phyloP scores from a whole-genome alignment of 495 filamentous ascomycete genomes.

The Penicillium pancosmium region DNA sequence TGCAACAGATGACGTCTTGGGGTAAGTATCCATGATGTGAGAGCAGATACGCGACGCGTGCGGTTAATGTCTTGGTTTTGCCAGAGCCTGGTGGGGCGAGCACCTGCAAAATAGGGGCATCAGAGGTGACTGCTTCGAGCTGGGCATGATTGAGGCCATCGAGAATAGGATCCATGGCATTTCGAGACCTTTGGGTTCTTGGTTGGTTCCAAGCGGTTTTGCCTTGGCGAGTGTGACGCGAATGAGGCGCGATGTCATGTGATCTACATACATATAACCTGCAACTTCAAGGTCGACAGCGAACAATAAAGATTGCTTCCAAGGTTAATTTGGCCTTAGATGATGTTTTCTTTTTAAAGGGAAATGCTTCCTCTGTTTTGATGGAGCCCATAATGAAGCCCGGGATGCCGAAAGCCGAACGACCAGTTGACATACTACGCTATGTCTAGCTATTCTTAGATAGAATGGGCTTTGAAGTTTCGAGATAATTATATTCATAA shows the following conservation, averaged over 20 bases:
- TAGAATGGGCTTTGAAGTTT: background rate
- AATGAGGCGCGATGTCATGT: conserved; percentile 36
- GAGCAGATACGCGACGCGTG: conserved; percentile 93
- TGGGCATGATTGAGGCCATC: conserved; percentile 83
- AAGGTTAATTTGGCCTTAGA: no score
- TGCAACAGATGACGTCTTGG: conserved; percentile 94
- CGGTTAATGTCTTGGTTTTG: conserved; percentile 96
- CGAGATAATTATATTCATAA: background rate
- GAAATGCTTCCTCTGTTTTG: no score
- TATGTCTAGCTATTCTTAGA: background rate
- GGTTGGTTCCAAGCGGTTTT: conserved; percentile 1
- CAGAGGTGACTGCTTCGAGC: conserved; percentile 78
- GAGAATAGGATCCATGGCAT: conserved; percentile 58
- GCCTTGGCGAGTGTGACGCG: conserved; percentile 19
- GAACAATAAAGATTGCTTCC: background rate
- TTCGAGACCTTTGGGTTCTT: conserved; percentile 6
- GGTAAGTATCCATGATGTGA: conserved; percentile 75
- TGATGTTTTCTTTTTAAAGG: no score
- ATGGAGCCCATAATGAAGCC: background rate
- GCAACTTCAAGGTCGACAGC: background rate
- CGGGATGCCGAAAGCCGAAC: background rate
- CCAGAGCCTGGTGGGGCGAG: conserved; percentile 86
- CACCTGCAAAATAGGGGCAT: conserved; percentile 80
- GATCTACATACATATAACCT: conserved; percentile 13
- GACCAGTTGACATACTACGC: background rate